Percentiles rank a stretch among this genome's conserved stretches.
phyloP scores from a whole-genome alignment of 805 yeast species.

The Priceomyces medius region DNA sequence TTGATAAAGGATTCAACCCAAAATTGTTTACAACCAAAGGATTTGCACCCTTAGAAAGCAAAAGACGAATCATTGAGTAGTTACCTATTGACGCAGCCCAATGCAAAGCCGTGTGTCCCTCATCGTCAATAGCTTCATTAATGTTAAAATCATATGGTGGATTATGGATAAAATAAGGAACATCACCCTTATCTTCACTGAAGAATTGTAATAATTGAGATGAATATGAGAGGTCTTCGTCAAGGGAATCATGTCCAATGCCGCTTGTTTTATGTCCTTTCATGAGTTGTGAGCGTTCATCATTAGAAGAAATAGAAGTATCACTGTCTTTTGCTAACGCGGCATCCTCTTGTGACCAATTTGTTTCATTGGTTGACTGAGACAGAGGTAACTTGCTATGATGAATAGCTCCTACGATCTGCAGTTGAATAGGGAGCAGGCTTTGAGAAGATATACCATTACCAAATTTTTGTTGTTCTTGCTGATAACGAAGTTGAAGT shows the following conservation, averaged over 20 bases:
- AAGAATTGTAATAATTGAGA: conserved; percentile 41
- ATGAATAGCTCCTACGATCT: conserved; percentile 17
- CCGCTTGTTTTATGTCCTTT: conserved; percentile 5
- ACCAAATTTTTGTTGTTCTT: conserved; percentile 19
- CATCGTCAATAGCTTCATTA: conserved; percentile 83
- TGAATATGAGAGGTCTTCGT: conserved; percentile 45
- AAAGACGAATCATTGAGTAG: conserved; percentile 68
- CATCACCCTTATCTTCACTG: conserved; percentile 41
- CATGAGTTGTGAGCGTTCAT: conserved; percentile 13
- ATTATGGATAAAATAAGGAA: conserved; percentile 65
- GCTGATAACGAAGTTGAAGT: conserved; percentile 26
- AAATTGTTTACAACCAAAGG: conserved; percentile 49
- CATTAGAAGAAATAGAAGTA: conserved; percentile 36
- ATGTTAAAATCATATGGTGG: conserved; percentile 68
- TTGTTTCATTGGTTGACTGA: conserved; percentile 44
- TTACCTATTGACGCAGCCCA: conserved; percentile 98
- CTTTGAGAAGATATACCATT: conserved; percentile 13
- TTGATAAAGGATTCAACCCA: conserved; percentile 86
- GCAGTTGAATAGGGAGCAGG: conserved; percentile 16
- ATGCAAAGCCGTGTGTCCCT: conserved; percentile 91
- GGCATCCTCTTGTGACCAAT: conserved; percentile 43
- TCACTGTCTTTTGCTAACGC: conserved; percentile 34
- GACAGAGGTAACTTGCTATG: conserved; percentile 23
- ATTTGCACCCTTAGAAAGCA: conserved; percentile 75
- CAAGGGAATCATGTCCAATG: conserved; percentile 50